Percentiles rank a stretch among this genome's conserved stretches.
Conservation (phyloP, 352 stramenopile species). For the Pythium oligandrum region DNA sequence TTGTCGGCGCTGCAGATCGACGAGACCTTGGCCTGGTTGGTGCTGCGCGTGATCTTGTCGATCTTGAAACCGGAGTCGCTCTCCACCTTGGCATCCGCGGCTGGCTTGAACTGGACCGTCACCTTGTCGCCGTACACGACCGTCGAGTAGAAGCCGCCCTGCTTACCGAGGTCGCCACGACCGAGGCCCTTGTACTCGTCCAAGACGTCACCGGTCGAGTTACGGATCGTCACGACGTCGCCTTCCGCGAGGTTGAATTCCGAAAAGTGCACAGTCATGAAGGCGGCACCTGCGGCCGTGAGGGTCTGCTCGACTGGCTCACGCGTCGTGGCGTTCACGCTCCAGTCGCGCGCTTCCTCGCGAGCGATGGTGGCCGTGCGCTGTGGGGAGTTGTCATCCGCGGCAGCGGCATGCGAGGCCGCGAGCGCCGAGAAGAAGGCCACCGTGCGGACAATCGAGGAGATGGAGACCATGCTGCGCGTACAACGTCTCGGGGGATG, state of each 20-base stretch:
- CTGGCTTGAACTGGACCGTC: slow-evolving; percentile 25
- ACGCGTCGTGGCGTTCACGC: slow-evolving; percentile 21
- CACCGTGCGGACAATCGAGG: not conserved
- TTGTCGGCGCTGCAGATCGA: slow-evolving; percentile 28
- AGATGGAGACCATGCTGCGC: not conserved
- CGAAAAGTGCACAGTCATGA: slow-evolving; percentile 39
- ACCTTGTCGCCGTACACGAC: slow-evolving; percentile 20
- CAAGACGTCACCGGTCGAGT: slow-evolving; percentile 10
- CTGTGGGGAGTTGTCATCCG: not conserved
- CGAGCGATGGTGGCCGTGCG: slow-evolving; percentile 18
- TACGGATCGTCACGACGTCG: slow-evolving; percentile 23
- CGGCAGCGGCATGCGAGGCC: too few species aligned
- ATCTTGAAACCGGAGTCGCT: slow-evolving; percentile 25
- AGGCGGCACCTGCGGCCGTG: slow-evolving; percentile 18
- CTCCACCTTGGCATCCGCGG: not conserved
- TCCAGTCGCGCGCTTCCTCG: slow-evolving; percentile 16
- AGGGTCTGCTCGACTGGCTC: slow-evolving; percentile 16
- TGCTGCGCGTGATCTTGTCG: slow-evolving; percentile 27
- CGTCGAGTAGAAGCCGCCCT: slow-evolving; percentile 32
- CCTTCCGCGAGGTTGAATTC: slow-evolving; percentile 27
- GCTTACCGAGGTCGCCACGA: slow-evolving; percentile 19
- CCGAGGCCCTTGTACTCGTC: slow-evolving; percentile 27
- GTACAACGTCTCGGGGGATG: too few species aligned
- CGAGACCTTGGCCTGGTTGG: slow-evolving; percentile 8
- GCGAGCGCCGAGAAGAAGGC: not conserved